phyloP scores from a whole-genome alignment of 768 basidiomycete species.

The Postia placenta region DNA sequence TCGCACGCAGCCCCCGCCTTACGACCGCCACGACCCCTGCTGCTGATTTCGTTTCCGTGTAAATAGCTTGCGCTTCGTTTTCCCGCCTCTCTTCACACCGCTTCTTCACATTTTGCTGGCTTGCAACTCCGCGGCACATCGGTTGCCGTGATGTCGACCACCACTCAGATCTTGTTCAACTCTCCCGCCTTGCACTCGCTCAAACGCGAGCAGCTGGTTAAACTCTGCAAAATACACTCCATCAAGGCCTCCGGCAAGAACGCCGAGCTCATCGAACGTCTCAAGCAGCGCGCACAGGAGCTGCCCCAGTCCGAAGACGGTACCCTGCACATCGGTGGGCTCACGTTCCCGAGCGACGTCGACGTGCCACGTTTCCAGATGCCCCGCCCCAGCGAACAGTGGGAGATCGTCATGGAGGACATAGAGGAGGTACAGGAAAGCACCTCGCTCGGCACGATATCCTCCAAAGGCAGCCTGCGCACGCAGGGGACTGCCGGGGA shows the following conservation, averaged over 20 bases:
- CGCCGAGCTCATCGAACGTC: conserved; percentile 58
- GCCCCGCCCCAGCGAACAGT: conserved; percentile 69
- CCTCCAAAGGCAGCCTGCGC: conserved; percentile 36
- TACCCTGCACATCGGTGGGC: neutral
- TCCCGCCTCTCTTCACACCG: neutral
- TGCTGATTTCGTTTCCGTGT: too few relatives aligned
- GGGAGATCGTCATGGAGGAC: conserved; percentile 85
- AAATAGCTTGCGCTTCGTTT: too few relatives aligned
- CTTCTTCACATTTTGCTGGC: neutral
- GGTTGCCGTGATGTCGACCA: conserved; percentile 47
- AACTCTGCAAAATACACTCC: conserved; percentile 78
- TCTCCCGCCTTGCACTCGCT: conserved; percentile 79
- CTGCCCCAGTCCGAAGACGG: conserved; percentile 41
- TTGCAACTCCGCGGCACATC: neutral
- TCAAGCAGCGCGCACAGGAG: conserved; percentile 62
- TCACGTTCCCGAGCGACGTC: neutral
- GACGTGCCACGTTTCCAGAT: conserved; percentile 9
- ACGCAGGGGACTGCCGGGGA: conserved; percentile 43
- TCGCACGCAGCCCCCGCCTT: neutral
- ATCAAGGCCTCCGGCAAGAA: conserved; percentile 82
- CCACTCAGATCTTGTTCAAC: conserved; percentile 78
- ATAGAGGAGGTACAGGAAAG: conserved; percentile 63
- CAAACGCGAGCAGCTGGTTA: conserved; percentile 79
- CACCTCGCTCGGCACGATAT: conserved; percentile 39
- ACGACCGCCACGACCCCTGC: neutral